A percentile compares a stretch with the other conserved stretches of the same genome.
phyloP scores from a whole-genome alignment of 441 rosid species.

The Croton laevigatus region DNA sequence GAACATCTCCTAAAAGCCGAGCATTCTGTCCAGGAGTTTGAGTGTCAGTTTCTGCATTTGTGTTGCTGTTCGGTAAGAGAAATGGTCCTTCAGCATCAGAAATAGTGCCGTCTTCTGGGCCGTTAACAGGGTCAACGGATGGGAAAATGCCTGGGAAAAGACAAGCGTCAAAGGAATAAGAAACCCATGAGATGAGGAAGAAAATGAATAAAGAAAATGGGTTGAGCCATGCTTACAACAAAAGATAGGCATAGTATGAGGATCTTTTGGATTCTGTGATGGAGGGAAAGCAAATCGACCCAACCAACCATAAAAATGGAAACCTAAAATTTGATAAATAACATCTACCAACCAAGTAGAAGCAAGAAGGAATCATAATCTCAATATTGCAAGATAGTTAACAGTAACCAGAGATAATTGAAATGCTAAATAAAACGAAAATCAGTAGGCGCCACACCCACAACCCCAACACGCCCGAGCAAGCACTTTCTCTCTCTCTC shows the following conservation, averaged over 20 bases:
- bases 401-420: not conserved
- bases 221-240: constrained; percentile 16
- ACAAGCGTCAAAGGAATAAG: not conserved
- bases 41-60: not conserved
- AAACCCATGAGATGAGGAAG: not conserved
- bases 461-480: not conserved
- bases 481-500: no score
- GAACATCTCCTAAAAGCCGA: constrained; percentile 18
- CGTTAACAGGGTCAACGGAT: constrained; percentile 23
- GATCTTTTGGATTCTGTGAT: constrained; percentile 7
- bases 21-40: constrained; percentile 1
- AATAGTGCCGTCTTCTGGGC: constrained; percentile 6
- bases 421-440: not conserved
- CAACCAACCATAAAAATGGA: constrained; percentile 22
- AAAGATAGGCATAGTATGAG: not conserved
- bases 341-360: constrained; percentile 12
- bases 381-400: not conserved
- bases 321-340: constrained; percentile 6
- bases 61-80: not conserved
- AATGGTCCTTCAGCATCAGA: constrained; percentile 10
- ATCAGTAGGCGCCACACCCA: not conserved
- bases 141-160: constrained; percentile 23
- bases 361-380: not conserved
- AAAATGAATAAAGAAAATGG: constrained; percentile 8
- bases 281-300: constrained; percentile 27